Conservation (phyloP, 2,329 filamentous ascomycete genomes). For the Helotiales sp. region DNA sequence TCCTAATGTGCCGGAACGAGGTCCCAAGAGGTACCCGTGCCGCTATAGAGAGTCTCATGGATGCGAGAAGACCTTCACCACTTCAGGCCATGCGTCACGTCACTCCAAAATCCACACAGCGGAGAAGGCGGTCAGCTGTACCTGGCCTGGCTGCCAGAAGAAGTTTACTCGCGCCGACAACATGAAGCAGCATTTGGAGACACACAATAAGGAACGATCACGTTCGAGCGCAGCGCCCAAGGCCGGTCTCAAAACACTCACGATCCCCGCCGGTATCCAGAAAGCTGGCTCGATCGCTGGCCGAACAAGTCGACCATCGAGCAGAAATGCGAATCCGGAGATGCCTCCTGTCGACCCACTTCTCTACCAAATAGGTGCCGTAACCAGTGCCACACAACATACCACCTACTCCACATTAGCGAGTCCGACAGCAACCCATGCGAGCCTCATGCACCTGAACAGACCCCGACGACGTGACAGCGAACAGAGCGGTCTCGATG, state of each 20-base stretch:
- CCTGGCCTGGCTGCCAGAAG: slow-evolving; percentile 71
- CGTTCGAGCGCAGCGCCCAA: slow-evolving; percentile 19
- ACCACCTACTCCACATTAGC: neutral
- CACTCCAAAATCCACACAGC: slow-evolving; percentile 84
- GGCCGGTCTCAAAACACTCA: slow-evolving; percentile 35
- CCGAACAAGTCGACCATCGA: slow-evolving; percentile 39
- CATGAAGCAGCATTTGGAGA: slow-evolving; percentile 83
- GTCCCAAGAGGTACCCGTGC: slow-evolving; percentile 68
- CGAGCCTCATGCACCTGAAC: neutral
- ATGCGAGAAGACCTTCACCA: slow-evolving; percentile 80
- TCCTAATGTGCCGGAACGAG: slow-evolving; percentile 16
- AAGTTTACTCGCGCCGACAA: slow-evolving; percentile 82
- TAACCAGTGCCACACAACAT: neutral
- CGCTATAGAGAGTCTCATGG: slow-evolving; percentile 69
- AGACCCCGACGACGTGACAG: neutral
- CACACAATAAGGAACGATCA: slow-evolving; percentile 63
- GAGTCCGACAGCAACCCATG: neutral
- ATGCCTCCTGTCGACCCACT: slow-evolving; percentile 15
- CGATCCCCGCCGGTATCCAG: slow-evolving; percentile 30
- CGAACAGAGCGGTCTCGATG: slow-evolving; percentile 15
- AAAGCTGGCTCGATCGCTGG: slow-evolving; percentile 27
- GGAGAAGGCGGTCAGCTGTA: slow-evolving; percentile 72
- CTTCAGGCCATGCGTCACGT: slow-evolving; percentile 80
- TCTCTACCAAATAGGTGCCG: slow-evolving; percentile 2
- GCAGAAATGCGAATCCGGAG: slow-evolving; percentile 12